Evolutionary conservation across 805 yeast species (phyloP).

Genomic region (Candida quercuum): DNA sequence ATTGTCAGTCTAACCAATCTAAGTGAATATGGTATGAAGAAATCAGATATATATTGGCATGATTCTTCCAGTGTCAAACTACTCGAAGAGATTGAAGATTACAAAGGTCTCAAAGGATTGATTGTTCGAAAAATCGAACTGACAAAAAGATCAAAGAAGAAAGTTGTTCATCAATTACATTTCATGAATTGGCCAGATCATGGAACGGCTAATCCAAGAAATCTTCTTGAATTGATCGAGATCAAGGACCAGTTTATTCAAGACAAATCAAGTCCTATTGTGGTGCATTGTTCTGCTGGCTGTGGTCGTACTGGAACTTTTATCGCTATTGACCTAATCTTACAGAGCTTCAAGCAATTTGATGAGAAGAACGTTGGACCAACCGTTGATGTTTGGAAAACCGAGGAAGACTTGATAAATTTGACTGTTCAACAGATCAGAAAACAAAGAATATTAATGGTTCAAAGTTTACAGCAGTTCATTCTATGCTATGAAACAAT

Average conservation of each 20-base stretch:
- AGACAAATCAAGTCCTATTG: constrained; percentile 39
- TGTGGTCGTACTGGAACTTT: constrained; percentile 95
- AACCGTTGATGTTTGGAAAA: constrained; percentile 34
- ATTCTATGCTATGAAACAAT: constrained; percentile 62
- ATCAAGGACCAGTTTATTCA: constrained; percentile 25
- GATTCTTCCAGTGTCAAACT: constrained; percentile 39
- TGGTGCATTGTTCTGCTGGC: constrained; percentile 96
- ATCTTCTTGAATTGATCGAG: constrained; percentile 25
- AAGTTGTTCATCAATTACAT: constrained; percentile 66
- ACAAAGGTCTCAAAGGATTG: constrained; percentile 26
- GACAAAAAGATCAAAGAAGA: constrained; percentile 18
- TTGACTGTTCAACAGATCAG: constrained; percentile 58
- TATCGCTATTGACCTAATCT: constrained; percentile 51
- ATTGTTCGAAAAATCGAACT: constrained; percentile 25
- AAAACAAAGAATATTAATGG: constrained; percentile 71
- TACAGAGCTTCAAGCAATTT: constrained; percentile 12
- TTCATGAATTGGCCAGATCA: constrained; percentile 82
- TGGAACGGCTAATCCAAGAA: constrained; percentile 46
- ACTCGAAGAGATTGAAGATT: constrained; percentile 24
- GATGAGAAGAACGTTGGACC: background rate
- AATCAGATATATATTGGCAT: constrained; percentile 84
- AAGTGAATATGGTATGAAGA: constrained; percentile 65
- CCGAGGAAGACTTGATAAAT: constrained; percentile 49
- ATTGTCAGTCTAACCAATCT: constrained; percentile 75
- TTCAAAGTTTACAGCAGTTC: constrained; percentile 68